phyloP scores from a whole-genome alignment of 768 basidiomycete species.

The Austroboletus eburneus region DNA sequence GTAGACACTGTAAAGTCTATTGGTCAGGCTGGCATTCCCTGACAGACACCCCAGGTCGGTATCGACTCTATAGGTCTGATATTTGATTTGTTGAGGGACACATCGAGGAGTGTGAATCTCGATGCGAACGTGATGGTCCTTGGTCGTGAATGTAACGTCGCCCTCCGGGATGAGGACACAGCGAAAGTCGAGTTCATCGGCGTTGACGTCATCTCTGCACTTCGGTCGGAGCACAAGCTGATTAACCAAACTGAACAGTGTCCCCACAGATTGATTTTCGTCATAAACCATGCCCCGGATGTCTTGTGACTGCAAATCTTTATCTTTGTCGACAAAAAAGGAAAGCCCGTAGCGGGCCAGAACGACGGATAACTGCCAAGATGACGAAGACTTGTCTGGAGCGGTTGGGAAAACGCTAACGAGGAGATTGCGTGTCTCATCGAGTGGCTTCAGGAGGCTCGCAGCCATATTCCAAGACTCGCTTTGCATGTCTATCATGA shows the following conservation, averaged over 20 bases:
- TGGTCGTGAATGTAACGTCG: constrained; percentile 26
- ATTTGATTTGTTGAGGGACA: constrained; percentile 4
- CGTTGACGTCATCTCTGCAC: not conserved
- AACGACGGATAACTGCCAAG: not conserved
- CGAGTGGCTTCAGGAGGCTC: not conserved
- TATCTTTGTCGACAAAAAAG: not conserved
- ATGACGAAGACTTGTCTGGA: not conserved
- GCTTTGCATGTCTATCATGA: not conserved
- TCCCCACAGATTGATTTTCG: not conserved
- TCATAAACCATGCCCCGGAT: not conserved
- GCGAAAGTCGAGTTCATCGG: not conserved
- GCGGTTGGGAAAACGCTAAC: not conserved
- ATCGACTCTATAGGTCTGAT: constrained; percentile 27
- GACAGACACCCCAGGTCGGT: constrained; percentile 19
- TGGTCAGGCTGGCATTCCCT: constrained; percentile 16
- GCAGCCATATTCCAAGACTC: not conserved
- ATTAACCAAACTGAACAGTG: not conserved
- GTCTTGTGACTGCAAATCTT: not conserved
- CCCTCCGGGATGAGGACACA: constrained; percentile 12
- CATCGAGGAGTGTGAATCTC: not conserved
- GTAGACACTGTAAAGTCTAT: constrained; percentile 32
- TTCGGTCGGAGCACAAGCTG: not conserved
- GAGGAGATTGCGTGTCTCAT: not conserved
- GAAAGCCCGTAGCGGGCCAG: not conserved
- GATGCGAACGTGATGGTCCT: constrained; percentile 10